Percentiles rank a stretch among this genome's conserved stretches.
phyloP scores from a whole-genome alignment of 352 stramenopile species.

The Phytopythium ostracodes region DNA sequence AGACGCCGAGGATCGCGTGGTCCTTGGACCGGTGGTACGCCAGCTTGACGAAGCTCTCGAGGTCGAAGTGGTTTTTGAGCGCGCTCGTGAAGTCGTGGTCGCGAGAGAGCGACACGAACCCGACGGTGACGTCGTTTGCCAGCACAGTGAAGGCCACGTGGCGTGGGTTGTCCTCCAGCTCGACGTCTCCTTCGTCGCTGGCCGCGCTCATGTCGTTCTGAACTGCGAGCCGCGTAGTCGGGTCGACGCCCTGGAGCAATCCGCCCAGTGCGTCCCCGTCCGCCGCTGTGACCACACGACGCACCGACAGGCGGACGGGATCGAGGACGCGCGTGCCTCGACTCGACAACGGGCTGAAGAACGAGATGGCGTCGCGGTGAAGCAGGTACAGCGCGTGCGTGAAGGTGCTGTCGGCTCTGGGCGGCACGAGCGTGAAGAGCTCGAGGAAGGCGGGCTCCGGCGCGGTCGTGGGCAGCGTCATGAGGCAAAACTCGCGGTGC shows the following conservation, averaged over 20 bases:
- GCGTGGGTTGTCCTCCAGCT: conserved; percentile 64
- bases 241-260: conserved; percentile 22
- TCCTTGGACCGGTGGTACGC: conserved; percentile 70
- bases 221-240: conserved; percentile 20
- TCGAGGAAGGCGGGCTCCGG: conserved; percentile 42
- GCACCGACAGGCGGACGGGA: conserved; percentile 28
- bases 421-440: conserved; percentile 36
- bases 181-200: conserved; percentile 52
- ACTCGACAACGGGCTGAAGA: conserved; percentile 34
- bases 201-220: conserved; percentile 31
- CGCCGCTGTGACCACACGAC: conserved; percentile 22
- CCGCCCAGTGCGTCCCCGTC: conserved; percentile 9
- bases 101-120: conserved; percentile 36
- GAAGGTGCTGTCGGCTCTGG: conserved; percentile 43
- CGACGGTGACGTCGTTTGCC: conserved; percentile 39
- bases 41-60: conserved; percentile 61
- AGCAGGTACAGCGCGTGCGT: conserved; percentile 56
- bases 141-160: conserved; percentile 54
- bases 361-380: conserved; percentile 51
- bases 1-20: conserved; percentile 50
- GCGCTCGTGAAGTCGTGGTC: conserved; percentile 44
- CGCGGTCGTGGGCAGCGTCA: conserved; percentile 48
- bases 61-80: conserved; percentile 56
- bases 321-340: conserved; percentile 24
- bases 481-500: conserved; percentile 46